Base-by-base conservation (phyloP, 164 flowering plant genomes). In the Vitis rotundifolia region DNA sequence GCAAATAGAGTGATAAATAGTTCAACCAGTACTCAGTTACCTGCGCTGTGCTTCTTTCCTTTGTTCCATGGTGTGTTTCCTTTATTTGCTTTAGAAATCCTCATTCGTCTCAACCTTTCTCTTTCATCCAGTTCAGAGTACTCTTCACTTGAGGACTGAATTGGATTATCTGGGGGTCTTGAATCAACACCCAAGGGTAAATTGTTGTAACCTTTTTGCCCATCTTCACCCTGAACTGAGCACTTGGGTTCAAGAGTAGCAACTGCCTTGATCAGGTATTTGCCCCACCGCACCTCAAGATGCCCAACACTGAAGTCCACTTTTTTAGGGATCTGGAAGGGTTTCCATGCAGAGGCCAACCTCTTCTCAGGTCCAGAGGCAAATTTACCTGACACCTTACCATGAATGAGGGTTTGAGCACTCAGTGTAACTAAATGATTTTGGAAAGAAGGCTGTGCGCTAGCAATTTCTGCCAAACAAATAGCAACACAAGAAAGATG, bases 11-110 rank as follows among this genome's bases (percentile, higher is more conserved):
- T 16, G 44, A 56, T 12, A 49, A 67, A 37, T 15, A 58, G 48
- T 37, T 37, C 44, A 37, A 37, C 44, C 44, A 37, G 44, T 37
- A 37, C 44, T 37, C 44, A 1, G 26, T 68, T 76, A 92, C 99
- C 99, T 74, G 89, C 76, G 80, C 92, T 93, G 73, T 96, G 99
- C 78, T 91, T 96, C 83, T 86, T 87, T 71, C 99, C 98, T 79
- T 88, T 91, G 87, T 96, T 96, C 99, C 99, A 96, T 16, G 99
- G 94, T 2, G 85, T 83, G 47, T 87, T 87, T 37, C 97, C 99
- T 76, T 87, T 94, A 77, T 92, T 94, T 65, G 98, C 98, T 78
- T 89, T 86, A 10, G 99, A 93, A 59, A 96, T 96, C 73, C 89
- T 87, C 82, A 59, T 75, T 61, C 99, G 79, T 67, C 99, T 88